These are phyloP conservation scores for Lasiosphaeria miniovina DNA, from an alignment of 495 filamentous ascomycete species.

Conservation along the genomic window DNA sequence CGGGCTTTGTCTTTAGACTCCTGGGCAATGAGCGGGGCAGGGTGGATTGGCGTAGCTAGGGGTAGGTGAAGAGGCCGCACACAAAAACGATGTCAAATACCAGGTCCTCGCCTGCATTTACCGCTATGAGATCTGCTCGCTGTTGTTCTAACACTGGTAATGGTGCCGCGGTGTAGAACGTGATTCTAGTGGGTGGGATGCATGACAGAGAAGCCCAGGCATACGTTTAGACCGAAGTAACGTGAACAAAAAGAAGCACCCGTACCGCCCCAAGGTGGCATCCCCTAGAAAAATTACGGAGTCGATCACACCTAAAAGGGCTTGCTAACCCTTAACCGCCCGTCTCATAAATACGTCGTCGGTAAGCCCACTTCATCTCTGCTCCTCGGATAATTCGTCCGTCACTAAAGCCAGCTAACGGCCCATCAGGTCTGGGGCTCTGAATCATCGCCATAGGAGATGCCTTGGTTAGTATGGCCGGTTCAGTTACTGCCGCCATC, in stretches of 20 bases:
- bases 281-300: not conserved
- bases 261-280: not conserved
- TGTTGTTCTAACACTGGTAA: conserved; percentile 3
- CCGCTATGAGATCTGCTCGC: conserved; percentile 5
- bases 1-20: not conserved
- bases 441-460: too few species aligned
- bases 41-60: not conserved
- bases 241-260: not conserved
- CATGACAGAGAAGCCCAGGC: not conserved
- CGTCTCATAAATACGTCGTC: too few species aligned
- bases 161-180: conserved; percentile 6
- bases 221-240: not conserved
- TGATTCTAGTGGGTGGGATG: conserved; percentile 4
- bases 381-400: too few species aligned
- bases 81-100: conserved; percentile 9
- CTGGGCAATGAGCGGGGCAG: not conserved
- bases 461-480: too few species aligned
- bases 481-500: too few species aligned
- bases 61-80: not conserved
- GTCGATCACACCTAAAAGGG: not conserved
- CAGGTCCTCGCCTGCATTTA: conserved; percentile 4
- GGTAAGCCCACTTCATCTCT: conserved; percentile 8
- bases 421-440: too few species aligned
- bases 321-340: too few species aligned
- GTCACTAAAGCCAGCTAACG: too few species aligned